Conservation (phyloP, 2,329 filamentous ascomycete species). For the Fusarium xyrophilum region DNA sequence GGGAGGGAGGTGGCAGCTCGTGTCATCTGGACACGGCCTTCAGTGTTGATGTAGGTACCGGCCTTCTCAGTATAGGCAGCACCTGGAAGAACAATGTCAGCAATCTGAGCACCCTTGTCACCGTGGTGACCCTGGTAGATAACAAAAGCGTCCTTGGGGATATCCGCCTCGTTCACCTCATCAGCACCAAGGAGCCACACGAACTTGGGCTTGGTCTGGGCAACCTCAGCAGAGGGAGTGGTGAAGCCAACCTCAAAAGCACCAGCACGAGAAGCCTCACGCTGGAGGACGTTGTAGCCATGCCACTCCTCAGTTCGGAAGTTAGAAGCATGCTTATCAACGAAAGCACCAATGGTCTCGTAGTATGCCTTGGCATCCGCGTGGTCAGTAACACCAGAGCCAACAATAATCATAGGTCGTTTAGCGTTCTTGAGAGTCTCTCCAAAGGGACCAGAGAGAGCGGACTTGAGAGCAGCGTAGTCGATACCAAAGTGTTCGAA, state of each 20-base stretch:
- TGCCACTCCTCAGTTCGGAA: slow-evolving; percentile 94
- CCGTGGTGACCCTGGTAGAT: slow-evolving; percentile 99
- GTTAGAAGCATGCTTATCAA: slow-evolving; percentile 89
- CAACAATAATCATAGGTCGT: slow-evolving; percentile 95
- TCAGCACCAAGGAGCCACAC: slow-evolving; percentile 97
- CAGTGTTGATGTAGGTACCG: slow-evolving; percentile 96
- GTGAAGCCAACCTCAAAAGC: slow-evolving; percentile 97
- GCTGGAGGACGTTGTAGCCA: slow-evolving; percentile 95
- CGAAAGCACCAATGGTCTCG: slow-evolving; percentile 86
- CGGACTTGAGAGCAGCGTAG: slow-evolving; percentile 80
- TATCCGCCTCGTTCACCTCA: slow-evolving; percentile 82
- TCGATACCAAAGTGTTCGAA: slow-evolving; percentile 89
- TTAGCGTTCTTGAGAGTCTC: slow-evolving; percentile 89
- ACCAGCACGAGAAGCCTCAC: slow-evolving; percentile 87
- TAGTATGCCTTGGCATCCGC: slow-evolving; percentile 90
- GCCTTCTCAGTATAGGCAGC: slow-evolving; percentile 97
- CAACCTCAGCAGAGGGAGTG: slow-evolving; percentile 80
- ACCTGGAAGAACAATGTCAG: slow-evolving; percentile 91
- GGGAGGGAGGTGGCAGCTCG: slow-evolving; percentile 87
- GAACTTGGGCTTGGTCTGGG: slow-evolving; percentile 89
- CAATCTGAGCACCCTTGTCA: slow-evolving; percentile 89
- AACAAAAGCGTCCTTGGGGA: slow-evolving; percentile 95
- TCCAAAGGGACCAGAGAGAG: slow-evolving; percentile 85
- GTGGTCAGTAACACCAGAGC: slow-evolving; percentile 91
- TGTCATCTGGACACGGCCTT: slow-evolving; percentile 93